A percentile compares a stretch with the other conserved stretches of the same genome.
phyloP scores from a whole-genome alignment of 1,284 basidiomycete species.

The Puccinia horiana region DNA sequence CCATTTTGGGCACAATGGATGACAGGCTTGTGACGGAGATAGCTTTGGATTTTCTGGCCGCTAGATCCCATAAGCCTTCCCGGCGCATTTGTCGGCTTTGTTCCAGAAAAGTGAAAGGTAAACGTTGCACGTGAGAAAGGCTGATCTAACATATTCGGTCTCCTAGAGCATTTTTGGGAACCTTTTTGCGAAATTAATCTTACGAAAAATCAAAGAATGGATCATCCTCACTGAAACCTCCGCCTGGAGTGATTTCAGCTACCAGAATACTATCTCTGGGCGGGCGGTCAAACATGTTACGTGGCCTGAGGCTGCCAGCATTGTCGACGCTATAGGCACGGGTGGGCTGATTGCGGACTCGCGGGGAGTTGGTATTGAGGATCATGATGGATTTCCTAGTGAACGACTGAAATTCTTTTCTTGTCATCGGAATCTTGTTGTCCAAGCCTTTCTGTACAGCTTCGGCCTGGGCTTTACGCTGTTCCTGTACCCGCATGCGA shows the following conservation, averaged over 20 bases:
- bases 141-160: not conserved
- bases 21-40: conserved; percentile 17
- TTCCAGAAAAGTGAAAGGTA: not conserved
- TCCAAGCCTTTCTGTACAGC: not conserved
- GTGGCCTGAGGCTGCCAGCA: conserved; percentile 20
- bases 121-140: not conserved
- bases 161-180: not conserved
- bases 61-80: conserved; percentile 12
- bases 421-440: conserved; percentile 18
- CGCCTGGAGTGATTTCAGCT: conserved; percentile 23
- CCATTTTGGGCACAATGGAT: conserved; percentile 12
- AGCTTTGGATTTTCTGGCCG: conserved; percentile 15
- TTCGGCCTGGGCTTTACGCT: conserved; percentile 10
- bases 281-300: conserved; percentile 38
- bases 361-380: conserved; percentile 21
- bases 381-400: conserved; percentile 47
- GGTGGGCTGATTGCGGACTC: not conserved
- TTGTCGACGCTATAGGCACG: conserved; percentile 1
- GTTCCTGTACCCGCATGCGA: conserved; percentile 32
- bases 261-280: conserved; percentile 33
- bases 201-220: conserved; percentile 26
- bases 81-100: conserved; percentile 2
- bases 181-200: not conserved
- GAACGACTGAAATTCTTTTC: conserved; percentile 45
- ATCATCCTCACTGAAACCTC: conserved; percentile 22